Evolutionary conservation across 495 filamentous ascomycete species (phyloP).

Genomic region (Oleoguttula mirabilis): DNA sequence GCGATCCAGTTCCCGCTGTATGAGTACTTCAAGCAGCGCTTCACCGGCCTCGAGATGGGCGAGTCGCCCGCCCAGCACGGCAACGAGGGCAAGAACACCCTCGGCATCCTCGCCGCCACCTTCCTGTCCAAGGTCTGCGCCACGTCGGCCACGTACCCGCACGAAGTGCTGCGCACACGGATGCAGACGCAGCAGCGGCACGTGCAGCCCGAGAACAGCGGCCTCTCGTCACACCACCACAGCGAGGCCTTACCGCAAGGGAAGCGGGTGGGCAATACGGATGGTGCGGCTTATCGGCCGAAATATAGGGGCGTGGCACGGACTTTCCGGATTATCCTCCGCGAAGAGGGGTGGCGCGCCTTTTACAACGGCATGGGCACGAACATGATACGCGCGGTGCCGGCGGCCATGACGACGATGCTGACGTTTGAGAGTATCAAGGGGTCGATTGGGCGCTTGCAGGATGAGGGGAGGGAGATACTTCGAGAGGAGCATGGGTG

Average conservation of each 20-base stretch:
- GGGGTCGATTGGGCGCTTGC: conserved; percentile 39
- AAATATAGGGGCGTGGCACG: conserved; percentile 73
- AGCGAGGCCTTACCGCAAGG: conserved; percentile 49
- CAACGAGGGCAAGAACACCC: conserved; percentile 45
- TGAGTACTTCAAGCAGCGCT: conserved; percentile 80
- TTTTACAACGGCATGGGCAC: conserved; percentile 98
- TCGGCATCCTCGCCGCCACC: conserved; percentile 75
- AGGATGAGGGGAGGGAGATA: conserved; percentile 35
- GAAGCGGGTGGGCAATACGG: conserved; percentile 41
- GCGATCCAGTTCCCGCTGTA: conserved; percentile 97
- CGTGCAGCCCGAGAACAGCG: conserved; percentile 12
- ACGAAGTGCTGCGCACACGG: conserved; percentile 86
- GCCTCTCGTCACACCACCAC: conserved; percentile 31
- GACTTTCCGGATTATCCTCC: conserved; percentile 70
- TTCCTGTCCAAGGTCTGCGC: conserved; percentile 90
- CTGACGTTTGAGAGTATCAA: conserved; percentile 88
- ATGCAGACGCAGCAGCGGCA: conserved; percentile 72
- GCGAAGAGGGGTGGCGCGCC: conserved; percentile 89
- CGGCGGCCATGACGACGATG: conserved; percentile 92
- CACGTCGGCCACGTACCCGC: conserved; percentile 90
- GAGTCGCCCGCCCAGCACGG: conserved; percentile 42
- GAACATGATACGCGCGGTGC: conserved; percentile 91
- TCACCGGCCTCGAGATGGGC: conserved; percentile 80
- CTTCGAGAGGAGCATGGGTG: no score
- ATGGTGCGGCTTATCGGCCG: conserved; percentile 47